Evolutionary conservation across 164 flowering plant species (phyloP), one percentile per base, ranked within the genome.

Genomic region (Nymphaea thermarum): DNA sequence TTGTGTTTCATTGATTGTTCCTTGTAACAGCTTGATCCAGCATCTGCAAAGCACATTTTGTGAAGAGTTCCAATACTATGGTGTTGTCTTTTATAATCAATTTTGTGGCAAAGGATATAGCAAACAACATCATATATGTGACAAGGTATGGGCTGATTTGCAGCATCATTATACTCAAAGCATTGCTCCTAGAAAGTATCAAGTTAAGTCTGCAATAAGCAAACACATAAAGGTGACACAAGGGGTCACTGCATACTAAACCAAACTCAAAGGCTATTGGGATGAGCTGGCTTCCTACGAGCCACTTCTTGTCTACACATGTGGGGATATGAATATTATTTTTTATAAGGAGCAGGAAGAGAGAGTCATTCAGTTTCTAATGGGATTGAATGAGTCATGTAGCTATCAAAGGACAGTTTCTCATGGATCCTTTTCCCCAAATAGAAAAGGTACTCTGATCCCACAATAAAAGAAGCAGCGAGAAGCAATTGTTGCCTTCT

Each of bases 1-100:
- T n/a, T 69, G 7, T 65, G 71, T 3, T 63, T 63, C 45, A 51
- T 69, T 10, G 43, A 69, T 63, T 60, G 60, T 4, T n/a, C 66
- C 18, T 4, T 69, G 11, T 5, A 2, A 11, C 57, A 62, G 47
- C 66, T 66, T 5, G 17, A 25, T 14, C 7, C 62, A 16, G 5
- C 69, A 44, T 10, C 66, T 63, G 14, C 6, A 25, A 1, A 25
- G 36, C 36, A 25, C 36, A 25, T 25, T 25, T 45, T 17, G n/a
- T 63, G 71, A 2, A 8, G 14, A 18, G 44, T 3, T 62, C 59
- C 17, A 63, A 63, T 25, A 36, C 11, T 18, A 62, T 62, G 66
- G 60, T 69, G 6, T 18, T 62, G 43, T 69, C 71, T 10, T 63
- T 44, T 66, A 18, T 69, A 5, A 7, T 25, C 44, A 62, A 63